Evolutionary conservation across 2,329 filamentous ascomycete genomes (phyloP).

Genomic region (Colletotrichum sp.): DNA sequence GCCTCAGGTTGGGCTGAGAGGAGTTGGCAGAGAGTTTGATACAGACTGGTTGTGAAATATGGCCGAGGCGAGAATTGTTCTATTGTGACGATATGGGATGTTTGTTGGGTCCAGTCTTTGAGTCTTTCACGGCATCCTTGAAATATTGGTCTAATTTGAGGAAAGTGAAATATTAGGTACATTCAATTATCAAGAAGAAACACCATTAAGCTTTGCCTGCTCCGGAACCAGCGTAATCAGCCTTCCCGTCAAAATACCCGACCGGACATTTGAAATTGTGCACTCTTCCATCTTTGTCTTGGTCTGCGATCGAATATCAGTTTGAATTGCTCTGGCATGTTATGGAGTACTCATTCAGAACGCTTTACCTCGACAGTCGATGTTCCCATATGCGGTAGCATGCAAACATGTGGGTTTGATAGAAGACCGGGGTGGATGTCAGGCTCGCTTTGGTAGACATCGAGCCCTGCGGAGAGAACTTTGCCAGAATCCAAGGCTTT

Average conservation of each 20-base stretch:
- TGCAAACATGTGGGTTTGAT: background rate
- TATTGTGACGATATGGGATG: background rate
- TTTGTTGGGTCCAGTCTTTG: background rate
- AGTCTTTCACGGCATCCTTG: background rate
- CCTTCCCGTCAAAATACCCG: background rate
- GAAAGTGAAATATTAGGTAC: background rate
- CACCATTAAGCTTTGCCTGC: background rate
- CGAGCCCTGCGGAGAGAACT: background rate
- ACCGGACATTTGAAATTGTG: background rate
- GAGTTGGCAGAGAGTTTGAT: background rate
- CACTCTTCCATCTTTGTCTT: background rate
- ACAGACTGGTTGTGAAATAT: background rate
- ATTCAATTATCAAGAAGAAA: background rate
- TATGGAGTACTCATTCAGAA: background rate
- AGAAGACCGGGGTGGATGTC: background rate
- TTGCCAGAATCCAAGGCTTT: background rate
- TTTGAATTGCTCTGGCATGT: background rate
- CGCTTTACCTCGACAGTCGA: background rate
- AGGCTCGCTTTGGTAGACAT: background rate
- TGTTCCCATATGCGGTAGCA: background rate
- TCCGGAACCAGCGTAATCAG: background rate
- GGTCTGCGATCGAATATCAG: background rate
- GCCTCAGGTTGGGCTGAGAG: background rate
- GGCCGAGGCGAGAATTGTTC: background rate
- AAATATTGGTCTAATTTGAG: background rate